Base-by-base conservation (phyloP, 1,284 basidiomycete species). In the Malassezia caprae region DNA sequence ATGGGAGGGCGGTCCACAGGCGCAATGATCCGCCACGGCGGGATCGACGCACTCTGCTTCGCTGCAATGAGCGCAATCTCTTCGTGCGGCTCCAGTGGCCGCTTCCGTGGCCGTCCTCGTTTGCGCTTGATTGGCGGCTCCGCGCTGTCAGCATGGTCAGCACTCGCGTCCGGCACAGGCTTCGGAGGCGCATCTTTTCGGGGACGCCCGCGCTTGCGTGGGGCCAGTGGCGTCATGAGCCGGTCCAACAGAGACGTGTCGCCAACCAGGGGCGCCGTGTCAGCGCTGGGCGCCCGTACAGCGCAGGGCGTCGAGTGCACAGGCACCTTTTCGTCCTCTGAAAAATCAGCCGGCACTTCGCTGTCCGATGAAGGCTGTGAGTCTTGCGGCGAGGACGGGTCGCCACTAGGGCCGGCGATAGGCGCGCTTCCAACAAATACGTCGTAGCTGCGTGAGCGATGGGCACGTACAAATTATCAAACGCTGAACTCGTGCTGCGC, bases 381-480 rank as follows among this genome's bases (percentile, higher is more conserved):
- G 3, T 39, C 37, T 8, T 39, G 19, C 4, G 37, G 19, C 17
- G 17, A 19, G 5, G 37, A 39, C 5, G 37, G 12, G 8, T 39
- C 37, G 19, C 8, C 37, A 21, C 37, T 19, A 10, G 37, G n/a
- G 10, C 19, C 19, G 37, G 19, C 37, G 12, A 10, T 8, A 2
- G 37, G 37, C 15, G 37, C 21, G 13, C 44, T 31, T 7, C 48
- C 54, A 2, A 56, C 31, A 47, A 56, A 56, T 10, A 48, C 34
- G 32, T 51, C 23, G 23, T 56, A 56, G 35, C 54, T 56, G 28
- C 21, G 44, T 42, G 6, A 43, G 28, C 13, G 31, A 40, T 8
- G n/a, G 2, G 17, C 32, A 51, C 54, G 35, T 46, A 56, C 54
- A 56, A 56, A 6, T n/a, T 31, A 19, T 56, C 48, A 47, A 56